These are phyloP conservation scores for Pichia sp. DNA, from an alignment of 1,139 yeast genomes.

Conservation along the genomic window DNA sequence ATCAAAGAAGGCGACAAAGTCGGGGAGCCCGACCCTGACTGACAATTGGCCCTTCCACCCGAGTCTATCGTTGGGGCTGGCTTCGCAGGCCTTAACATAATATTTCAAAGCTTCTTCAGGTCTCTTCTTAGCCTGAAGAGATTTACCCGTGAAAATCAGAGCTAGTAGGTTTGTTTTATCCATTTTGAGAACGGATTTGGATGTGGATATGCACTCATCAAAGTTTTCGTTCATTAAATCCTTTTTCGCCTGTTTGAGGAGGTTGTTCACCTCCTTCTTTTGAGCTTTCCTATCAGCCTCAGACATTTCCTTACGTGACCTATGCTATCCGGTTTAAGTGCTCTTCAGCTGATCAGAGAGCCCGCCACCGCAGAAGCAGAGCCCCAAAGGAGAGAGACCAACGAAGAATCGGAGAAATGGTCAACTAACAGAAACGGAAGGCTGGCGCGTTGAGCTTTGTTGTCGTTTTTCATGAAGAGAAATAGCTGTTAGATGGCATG, in stretches of 20 bases:
- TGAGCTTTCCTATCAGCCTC: background rate
- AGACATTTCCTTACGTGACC: background rate
- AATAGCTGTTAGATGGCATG: no score
- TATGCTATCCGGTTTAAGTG: no score
- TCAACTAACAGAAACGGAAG: background rate
- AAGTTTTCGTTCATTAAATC: constrained; percentile 10
- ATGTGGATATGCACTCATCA: constrained; percentile 11
- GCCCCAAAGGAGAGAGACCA: no score
- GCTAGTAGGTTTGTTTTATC: constrained; percentile 66
- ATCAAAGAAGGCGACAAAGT: constrained; percentile 46
- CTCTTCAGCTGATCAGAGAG: no score
- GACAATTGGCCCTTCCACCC: constrained; percentile 81
- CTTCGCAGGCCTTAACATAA: constrained; percentile 43
- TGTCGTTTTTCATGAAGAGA: background rate
- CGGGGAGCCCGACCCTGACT: constrained; percentile 35
- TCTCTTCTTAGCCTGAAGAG: constrained; percentile 41
- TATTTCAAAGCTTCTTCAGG: constrained; percentile 41
- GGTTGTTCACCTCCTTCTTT: constrained; percentile 6
- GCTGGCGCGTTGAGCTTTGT: background rate
- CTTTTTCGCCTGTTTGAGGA: constrained; percentile 10
- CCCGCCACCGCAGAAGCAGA: no score
- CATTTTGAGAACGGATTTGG: constrained; percentile 8
- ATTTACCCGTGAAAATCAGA: constrained; percentile 57
- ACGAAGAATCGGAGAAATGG: no score
- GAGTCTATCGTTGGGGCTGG: constrained; percentile 51